These are phyloP conservation scores for Cryptococcus deneoformans DNA, from an alignment of 1,284 basidiomycete genomes.

Conservation along the genomic window DNA sequence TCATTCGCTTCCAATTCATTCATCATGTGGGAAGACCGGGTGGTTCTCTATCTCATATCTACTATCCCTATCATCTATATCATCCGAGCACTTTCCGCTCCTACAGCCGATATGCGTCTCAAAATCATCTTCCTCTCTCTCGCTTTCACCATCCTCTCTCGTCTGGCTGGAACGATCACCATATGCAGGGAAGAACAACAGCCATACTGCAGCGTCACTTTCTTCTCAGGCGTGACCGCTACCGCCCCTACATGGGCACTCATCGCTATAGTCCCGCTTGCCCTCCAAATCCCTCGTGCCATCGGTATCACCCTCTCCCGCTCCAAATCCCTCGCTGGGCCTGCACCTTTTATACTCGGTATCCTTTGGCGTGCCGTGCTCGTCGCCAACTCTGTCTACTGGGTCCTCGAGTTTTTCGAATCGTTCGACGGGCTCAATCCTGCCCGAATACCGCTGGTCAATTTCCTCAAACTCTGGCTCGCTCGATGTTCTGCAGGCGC, in stretches of 20 bases:
- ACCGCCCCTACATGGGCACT: slow-evolving; percentile 61
- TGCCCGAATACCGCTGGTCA: slow-evolving; percentile 49
- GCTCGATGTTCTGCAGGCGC: slow-evolving; percentile 60
- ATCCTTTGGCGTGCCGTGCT: slow-evolving; percentile 60
- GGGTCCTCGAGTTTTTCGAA: slow-evolving; percentile 78
- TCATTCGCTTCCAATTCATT: slow-evolving; percentile 89
- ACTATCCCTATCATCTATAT: slow-evolving; percentile 59
- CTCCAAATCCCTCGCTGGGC: slow-evolving; percentile 70
- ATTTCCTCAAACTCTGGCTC: slow-evolving; percentile 59
- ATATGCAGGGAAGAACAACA: slow-evolving; percentile 95
- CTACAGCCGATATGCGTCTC: slow-evolving; percentile 64
- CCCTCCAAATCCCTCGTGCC: slow-evolving; percentile 59
- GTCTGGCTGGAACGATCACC: slow-evolving; percentile 71
- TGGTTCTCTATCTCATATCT: slow-evolving; percentile 70
- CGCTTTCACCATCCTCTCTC: slow-evolving; percentile 65
- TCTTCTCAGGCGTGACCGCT: slow-evolving; percentile 71
- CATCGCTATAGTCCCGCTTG: slow-evolving; percentile 57
- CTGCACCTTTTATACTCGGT: slow-evolving; percentile 64
- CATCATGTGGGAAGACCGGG: slow-evolving; percentile 91
- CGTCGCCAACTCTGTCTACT: slow-evolving; percentile 61
- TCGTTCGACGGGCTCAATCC: slow-evolving; percentile 40
- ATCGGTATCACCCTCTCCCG: slow-evolving; percentile 62
- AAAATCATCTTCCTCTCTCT: slow-evolving; percentile 70
- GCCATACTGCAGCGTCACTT: slow-evolving; percentile 78
- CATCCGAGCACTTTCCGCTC: slow-evolving; percentile 60